These are phyloP conservation scores for Ganoderma multipileum DNA, from an alignment of 1,284 basidiomycete species.

Conservation along the genomic window DNA sequence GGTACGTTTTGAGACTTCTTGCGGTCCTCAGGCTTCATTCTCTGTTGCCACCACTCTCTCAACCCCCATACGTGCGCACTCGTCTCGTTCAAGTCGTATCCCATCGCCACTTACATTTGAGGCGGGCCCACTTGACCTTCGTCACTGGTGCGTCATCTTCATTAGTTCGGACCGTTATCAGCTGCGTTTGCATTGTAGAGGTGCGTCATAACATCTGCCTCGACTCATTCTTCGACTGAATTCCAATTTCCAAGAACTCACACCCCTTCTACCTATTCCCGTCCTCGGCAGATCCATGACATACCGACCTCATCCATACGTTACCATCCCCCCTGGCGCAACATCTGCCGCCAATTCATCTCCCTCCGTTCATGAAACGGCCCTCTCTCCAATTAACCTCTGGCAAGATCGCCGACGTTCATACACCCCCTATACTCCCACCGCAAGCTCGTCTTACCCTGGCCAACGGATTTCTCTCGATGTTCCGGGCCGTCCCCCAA, in stretches of 20 bases:
- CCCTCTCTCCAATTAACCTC: conserved; percentile 38
- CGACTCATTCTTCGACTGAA: conserved; percentile 7
- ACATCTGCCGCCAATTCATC: conserved; percentile 41
- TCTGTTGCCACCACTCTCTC: background rate
- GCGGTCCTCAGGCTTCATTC: background rate
- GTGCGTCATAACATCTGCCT: conserved; percentile 7
- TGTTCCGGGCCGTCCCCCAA: conserved; percentile 42
- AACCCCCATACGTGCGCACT: background rate
- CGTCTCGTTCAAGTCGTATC: background rate
- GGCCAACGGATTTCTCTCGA: conserved; percentile 38
- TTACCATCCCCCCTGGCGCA: conserved; percentile 48
- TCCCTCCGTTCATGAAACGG: conserved; percentile 37
- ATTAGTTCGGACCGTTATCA: conserved; percentile 9
- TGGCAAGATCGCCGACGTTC: conserved; percentile 38
- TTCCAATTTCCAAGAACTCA: conserved; percentile 6
- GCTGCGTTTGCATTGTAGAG: conserved; percentile 3
- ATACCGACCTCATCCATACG: conserved; percentile 43
- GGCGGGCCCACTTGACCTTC: background rate
- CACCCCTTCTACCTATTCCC: conserved; percentile 16
- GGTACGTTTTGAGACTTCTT: conserved; percentile 7
- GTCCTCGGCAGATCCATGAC: conserved; percentile 29
- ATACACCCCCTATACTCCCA: conserved; percentile 26
- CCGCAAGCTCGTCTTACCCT: conserved; percentile 25
- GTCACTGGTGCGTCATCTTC: conserved; percentile 3
- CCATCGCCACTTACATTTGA: background rate